Conservation (phyloP, 2,329 filamentous ascomycete genomes). For the Fusarium anthophilum region DNA sequence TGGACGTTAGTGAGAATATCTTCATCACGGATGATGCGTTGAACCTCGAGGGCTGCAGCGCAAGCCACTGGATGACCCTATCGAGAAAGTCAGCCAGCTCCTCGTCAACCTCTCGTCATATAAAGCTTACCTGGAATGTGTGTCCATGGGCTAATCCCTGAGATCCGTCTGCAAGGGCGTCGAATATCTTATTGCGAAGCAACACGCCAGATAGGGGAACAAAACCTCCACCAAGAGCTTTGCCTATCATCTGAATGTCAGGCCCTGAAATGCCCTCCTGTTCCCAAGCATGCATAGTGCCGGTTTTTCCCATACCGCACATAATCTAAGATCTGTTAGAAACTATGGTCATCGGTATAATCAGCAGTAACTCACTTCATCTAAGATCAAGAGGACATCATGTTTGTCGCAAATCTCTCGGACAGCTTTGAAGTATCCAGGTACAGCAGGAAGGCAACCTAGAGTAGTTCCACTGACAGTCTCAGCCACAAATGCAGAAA, state of each 20-base stretch:
- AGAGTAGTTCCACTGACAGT: constrained; percentile 1
- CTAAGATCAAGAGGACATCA: neutral
- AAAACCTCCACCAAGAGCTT: constrained; percentile 28
- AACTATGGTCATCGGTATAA: neutral
- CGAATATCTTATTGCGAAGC: neutral
- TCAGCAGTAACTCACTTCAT: neutral
- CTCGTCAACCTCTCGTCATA: neutral
- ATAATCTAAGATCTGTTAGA: constrained; percentile 22
- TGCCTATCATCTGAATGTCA: constrained; percentile 32
- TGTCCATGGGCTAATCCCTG: neutral
- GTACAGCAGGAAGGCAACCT: neutral
- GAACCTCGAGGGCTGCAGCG: neutral
- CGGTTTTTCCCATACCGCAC: constrained; percentile 37
- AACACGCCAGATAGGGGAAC: constrained; percentile 22
- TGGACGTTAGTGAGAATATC: neutral
- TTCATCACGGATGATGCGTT: neutral
- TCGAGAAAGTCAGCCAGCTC: neutral
- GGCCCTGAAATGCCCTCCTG: constrained; percentile 30
- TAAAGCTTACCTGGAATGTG: neutral
- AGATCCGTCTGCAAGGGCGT: neutral
- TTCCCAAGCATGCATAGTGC: constrained; percentile 37
- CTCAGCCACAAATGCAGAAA: constrained; percentile 4
- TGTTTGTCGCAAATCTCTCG: neutral
- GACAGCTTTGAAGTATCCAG: neutral
- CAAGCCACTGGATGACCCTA: constrained; percentile 2